Evolutionary conservation across 164 flowering plant species (phyloP), one percentile per base, ranked within the genome.

Genomic region (Magnolia changhungtana): DNA sequence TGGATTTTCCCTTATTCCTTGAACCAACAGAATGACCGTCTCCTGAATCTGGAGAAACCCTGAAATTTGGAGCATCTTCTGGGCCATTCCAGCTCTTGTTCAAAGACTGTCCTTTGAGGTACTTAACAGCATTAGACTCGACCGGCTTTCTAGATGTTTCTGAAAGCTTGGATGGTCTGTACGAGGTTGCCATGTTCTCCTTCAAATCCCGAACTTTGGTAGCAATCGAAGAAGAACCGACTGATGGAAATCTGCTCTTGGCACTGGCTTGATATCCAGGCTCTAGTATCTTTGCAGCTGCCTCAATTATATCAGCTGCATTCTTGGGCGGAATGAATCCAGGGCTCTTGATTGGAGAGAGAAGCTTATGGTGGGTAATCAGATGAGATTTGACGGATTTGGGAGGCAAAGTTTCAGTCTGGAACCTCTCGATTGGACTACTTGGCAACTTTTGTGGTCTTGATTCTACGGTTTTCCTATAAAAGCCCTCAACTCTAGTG

Each of bases 261-360:
- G 61, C 52, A 80, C 74, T 74, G 37, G 75, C 37, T 52, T 78
- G 88, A 55, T 87, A 87, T 73, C 91, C 85, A 9, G 88, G 85
- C 37, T 87, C 93, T 71, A 94, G 87, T 27, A 96, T 91, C 82
- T 83, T 94, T 8, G 97, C 86, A 77, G 97, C 97, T 63, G 90
- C 92, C 86, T 94, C 99, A 94, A 94, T 90, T 81, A 94, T 79
- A 72, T 91, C 89, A 77, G 92, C 91, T 18, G 90, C 92, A 83
- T 88, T 86, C 81, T 83, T 91, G 7, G 86, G 74, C 37, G 88
- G 88, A 69, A 84, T 75, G 63, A 87, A 90, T 9, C 84, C 89
- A 64, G 89, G 90, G 79, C 83, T 88, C 82, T 87, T 91, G 65
- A 94, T 91, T 49, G 98, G 98, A 78, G 98, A 96, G 76, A 94